Conservation (phyloP, 2,329 filamentous ascomycete genomes). For the Botrytis hyacinthi region DNA sequence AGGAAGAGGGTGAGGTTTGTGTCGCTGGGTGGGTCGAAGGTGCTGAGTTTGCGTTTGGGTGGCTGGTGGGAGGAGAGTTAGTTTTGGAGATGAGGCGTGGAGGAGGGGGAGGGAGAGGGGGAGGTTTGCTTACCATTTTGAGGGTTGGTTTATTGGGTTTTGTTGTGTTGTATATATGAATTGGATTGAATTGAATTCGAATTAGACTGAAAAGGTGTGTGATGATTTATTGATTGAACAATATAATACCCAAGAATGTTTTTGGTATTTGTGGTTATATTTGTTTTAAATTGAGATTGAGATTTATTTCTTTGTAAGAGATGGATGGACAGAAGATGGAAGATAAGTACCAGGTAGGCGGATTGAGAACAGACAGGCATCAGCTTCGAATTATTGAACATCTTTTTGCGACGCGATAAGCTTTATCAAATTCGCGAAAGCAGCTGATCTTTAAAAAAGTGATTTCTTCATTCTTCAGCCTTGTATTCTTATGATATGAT, state of each 20-base stretch:
- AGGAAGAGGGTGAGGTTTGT: conserved; percentile 65
- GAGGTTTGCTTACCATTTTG: conserved; percentile 7
- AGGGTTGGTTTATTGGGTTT: neutral
- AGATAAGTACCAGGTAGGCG: neutral
- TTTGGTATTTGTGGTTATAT: neutral
- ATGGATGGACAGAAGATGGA: too few relatives aligned
- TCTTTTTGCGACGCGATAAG: conserved; percentile 8
- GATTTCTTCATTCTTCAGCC: conserved; percentile 1
- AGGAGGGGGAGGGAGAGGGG: neutral
- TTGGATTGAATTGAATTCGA: neutral
- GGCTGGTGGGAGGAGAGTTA: neutral
- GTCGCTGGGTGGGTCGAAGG: neutral
- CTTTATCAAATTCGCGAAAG: neutral
- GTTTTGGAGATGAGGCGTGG: neutral
- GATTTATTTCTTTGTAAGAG: neutral
- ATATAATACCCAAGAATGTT: neutral
- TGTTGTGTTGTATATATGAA: neutral
- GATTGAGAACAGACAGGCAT: neutral
- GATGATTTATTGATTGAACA: too few relatives aligned
- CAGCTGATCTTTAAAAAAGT: conserved; percentile 10
- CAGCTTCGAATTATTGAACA: neutral
- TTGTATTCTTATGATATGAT: neutral
- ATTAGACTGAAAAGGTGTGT: neutral
- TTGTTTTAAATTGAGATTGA: neutral
- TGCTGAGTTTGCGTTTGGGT: neutral